Base-by-base conservation (phyloP, 305 asterid species). In the Fraxinus baroniana region DNA sequence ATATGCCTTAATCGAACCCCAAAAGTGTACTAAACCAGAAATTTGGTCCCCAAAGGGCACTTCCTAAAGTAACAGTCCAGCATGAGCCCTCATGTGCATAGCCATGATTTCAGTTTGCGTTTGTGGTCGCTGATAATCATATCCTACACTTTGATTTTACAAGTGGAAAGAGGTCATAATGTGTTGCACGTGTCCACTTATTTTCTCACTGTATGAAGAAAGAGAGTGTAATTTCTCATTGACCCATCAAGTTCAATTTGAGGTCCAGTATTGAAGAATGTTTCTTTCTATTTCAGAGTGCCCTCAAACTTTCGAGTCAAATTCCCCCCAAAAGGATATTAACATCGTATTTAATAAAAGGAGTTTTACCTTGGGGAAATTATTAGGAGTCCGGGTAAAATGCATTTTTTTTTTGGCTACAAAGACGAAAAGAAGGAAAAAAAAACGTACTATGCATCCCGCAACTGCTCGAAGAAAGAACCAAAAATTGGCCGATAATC, bases 31-130 rank as follows among this genome's bases (percentile, higher is more conserved):
- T 4, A 4, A 33, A 33, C 37, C 37, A 33, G 37, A 33, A 33
- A 33, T 33, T 33, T 33, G 6, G 64, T 17, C 7, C 64, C 64
- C 64, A 0, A 60, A 37, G 1, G 5, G 33, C 72, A 64, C 72
- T 22, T 64, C 35, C 26, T 32, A 81, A 35, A 49, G 57, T 30
- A 8, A 70, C 28, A 36, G 9, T 57, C 28, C 64, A 15, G 24
- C 64, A 26, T 2, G 62, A 3, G 5, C 24, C 62, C 8, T n/a
- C 75, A 71, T 79, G 80, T 84, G 39, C 60, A 35, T 74, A 35
- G 72, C 66, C 57, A 76, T 82, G 79, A 72, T 81, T 20, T 68
- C 26, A 77, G 57, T 30, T 80, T 75, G 81, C 22, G 20, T 28
- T 24, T 17, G 44, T 55, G 44, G 55, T 24, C 7, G 30, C 17